Evolutionary conservation across 2,329 filamentous ascomycete species (phyloP).

Genomic region (Penicillium palitans): DNA sequence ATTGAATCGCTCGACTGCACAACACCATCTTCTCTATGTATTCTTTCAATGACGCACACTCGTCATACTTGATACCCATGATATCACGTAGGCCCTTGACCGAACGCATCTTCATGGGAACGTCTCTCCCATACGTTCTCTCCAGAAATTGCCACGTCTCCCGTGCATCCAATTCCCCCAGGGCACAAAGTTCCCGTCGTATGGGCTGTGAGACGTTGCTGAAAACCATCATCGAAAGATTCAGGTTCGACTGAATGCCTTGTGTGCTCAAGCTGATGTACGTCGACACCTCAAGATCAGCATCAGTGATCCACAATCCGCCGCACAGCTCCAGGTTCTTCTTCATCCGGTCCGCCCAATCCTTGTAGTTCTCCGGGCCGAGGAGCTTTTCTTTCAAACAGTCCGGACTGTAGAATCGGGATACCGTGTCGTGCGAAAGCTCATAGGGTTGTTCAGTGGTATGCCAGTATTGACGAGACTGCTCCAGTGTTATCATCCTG

Average conservation of each 20-base stretch:
- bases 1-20: slow-evolving; percentile 8
- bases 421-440: not conserved
- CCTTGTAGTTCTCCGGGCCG: slow-evolving; percentile 8
- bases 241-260: not conserved
- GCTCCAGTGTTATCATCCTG: not conserved
- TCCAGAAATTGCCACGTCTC: slow-evolving; percentile 7
- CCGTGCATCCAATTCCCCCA: not conserved
- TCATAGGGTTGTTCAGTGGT: not conserved
- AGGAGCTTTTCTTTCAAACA: not conserved
- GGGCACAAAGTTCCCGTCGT: not conserved
- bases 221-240: slow-evolving; percentile 5
- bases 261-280: not conserved
- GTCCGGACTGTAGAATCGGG: slow-evolving; percentile 4
- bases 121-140: not conserved
- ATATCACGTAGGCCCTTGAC: slow-evolving; percentile 2
- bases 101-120: slow-evolving; percentile 1
- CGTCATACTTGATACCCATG: slow-evolving; percentile 3
- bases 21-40: slow-evolving; percentile 7
- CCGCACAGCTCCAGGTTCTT: not conserved
- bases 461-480: not conserved
- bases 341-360: slow-evolving; percentile 2
- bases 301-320: not conserved
- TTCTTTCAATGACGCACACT: slow-evolving; percentile 5
- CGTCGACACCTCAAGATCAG: not conserved
- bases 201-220: slow-evolving; percentile 5